Base-by-base conservation (phyloP, 371 early-diverging fungal genomes). In the Apophysomyces sp. region DNA sequence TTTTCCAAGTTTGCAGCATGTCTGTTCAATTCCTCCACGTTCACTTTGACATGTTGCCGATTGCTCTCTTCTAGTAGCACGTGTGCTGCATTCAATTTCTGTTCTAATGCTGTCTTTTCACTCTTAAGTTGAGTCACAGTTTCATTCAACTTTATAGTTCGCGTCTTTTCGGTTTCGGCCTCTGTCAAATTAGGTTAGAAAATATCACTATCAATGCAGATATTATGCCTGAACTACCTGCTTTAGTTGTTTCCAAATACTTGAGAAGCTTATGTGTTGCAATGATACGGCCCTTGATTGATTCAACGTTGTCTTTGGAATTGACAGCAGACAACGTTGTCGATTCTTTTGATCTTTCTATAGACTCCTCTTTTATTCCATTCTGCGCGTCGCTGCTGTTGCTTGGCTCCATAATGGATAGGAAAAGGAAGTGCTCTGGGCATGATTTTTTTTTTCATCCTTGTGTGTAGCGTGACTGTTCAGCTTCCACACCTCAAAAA, bases 281-380 rank as follows among this genome's bases (percentile, higher is more conserved):
- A 44, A 58, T 58, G 16, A 58, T 58, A 15, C 58, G 58, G 12
- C 58, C 58, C 29, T 58, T 58, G 29, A 58, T 28, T 15, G 44
- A 40, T 49, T 58, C 30, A 9, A 58, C 44, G 15, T 26, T 32
- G 32, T 58, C 58, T 15, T 40, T 49, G 6, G 58, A 58, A 26
- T 58, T 39, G 13, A 58, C 44, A 15, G 58, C 58, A 2, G 16
- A 16, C 7, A 58, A 29, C 8, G 44, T 58, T 7, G 49, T 18
- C 49, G 9, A 9, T 44, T 44, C 49, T 21, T 44, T 44, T 44
- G 49, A 6, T 6, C 49, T 21, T 8, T 44, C 49, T 37, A 2
- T 9, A 37, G 37, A 11, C 37, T 37, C 15, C 11, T 37, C 37
- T 37, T 37, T 37, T n/a, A n/a, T 13, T 37, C 37, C 37, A 37